Evolutionary conservation across 1,139 yeast species (phyloP).

Genomic region (Candida frijolesensis): DNA sequence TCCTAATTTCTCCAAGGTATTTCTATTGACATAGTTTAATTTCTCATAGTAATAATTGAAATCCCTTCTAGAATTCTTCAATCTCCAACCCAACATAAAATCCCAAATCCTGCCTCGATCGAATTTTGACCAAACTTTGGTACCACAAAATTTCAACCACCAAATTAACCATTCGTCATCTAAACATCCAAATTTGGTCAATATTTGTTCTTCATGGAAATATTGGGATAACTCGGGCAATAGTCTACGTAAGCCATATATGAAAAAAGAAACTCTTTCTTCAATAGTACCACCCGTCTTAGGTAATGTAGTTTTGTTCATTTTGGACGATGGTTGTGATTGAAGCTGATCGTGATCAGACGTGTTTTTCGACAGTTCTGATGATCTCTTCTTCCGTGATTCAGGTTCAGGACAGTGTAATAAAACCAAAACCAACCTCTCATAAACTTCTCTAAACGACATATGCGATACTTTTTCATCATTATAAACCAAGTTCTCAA

Average conservation of each 20-base stretch:
- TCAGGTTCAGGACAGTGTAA: slow-evolving; percentile 56
- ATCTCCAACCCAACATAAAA: slow-evolving; percentile 77
- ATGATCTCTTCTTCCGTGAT: slow-evolving; percentile 9
- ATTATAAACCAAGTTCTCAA: slow-evolving; percentile 31
- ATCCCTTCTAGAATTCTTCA: slow-evolving; percentile 38
- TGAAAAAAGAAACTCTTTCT: slow-evolving; percentile 72
- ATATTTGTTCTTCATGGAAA: slow-evolving; percentile 79
- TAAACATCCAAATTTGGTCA: slow-evolving; percentile 59
- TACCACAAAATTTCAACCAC: slow-evolving; percentile 95
- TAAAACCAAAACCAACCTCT: slow-evolving; percentile 72
- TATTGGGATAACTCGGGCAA: slow-evolving; percentile 79
- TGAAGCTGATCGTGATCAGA: neutral
- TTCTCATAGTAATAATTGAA: slow-evolving; percentile 37
- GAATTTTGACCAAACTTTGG: slow-evolving; percentile 77
- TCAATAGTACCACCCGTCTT: slow-evolving; percentile 68
- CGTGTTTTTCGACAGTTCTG: slow-evolving; percentile 8
- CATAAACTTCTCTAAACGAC: slow-evolving; percentile 71
- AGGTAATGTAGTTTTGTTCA: slow-evolving; percentile 45
- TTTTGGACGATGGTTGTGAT: slow-evolving; percentile 16
- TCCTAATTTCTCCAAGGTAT: slow-evolving; percentile 36
- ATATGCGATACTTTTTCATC: slow-evolving; percentile 30
- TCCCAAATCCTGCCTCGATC: slow-evolving; percentile 94
- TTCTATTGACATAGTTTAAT: slow-evolving; percentile 25
- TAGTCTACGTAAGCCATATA: slow-evolving; percentile 61
- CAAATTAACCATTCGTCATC: slow-evolving; percentile 92